Base-by-base conservation (phyloP, 1,284 basidiomycete genomes). In the Fomes fomentarius region DNA sequence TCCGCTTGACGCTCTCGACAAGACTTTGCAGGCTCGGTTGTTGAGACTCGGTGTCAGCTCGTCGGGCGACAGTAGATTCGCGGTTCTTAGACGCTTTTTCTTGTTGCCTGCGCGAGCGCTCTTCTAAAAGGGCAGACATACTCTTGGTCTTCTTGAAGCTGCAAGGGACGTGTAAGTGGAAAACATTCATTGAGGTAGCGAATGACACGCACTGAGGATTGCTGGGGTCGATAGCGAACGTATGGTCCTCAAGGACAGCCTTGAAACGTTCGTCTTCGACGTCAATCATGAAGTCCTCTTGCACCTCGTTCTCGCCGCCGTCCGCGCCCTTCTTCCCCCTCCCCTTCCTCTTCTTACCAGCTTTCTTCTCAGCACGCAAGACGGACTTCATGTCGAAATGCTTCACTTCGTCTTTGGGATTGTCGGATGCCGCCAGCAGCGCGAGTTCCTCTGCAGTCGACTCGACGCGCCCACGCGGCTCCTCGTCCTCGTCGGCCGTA, bases 341-440 rank as follows among this genome's bases (percentile, higher is more conserved):
- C 60, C 74, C 72, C 52, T 78, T 82, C 56, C 76, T 74, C 65
- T 85, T 89, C 62, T 75, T 78, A 39, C 76, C 76, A 46, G 73
- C 74, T 48, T 71, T 71, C 70, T 91, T 94, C 72, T 98, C 96
- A 0, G 89, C 85, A 67, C 91, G 92, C 49, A 98, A 71, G 31
- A 98, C 85, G 33, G 94, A 87, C 66, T 93, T 91, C 82, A 98
- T 89, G 66, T 94, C 86, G 72, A 99, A 99, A 71, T 99, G 95
- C 49, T 84, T 80, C 6, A 83, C 76, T 55, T 85, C 86, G 10
- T 72, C 72, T 21, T 74, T 70, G 2, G 76, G 77, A 40, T 81
- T 76, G 57, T 86, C 83, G 2, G 84, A 79, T 1, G 80, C 76
- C 33, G 82, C 76, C n/a, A 92, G 71, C 9, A 91, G 76, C 1